Evolutionary conservation across 495 filamentous ascomycete genomes (phyloP), one percentile per base, ranked within the genome.

Genomic region (Podospora tetraspora): DNA sequence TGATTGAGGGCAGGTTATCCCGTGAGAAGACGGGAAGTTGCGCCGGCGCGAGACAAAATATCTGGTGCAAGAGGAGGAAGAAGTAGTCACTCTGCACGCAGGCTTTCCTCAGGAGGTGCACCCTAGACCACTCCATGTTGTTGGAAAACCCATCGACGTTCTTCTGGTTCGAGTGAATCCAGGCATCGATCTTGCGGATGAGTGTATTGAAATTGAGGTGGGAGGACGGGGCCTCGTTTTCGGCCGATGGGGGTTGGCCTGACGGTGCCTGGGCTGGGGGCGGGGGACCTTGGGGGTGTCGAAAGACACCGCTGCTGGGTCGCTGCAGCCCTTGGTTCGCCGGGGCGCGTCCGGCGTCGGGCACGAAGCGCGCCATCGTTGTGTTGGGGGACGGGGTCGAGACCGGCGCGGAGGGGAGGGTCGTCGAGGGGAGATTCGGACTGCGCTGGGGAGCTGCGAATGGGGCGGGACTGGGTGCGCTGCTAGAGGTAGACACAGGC

Each of bases 21-120:
- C 27, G 71, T 32, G 72, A 57, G 5, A 67, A 62, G 12, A 3
- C 27, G 61, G 9, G 24, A 64, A 8, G 56, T 61, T 25, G 27
- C 24, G n/a, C 61, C 57, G 77, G 78, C 79, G 82, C 84, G 16
- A 84, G 71, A 73, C 87, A 90, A 73, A 86, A 92, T 1, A 91
- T 66, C 68, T 92, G 90, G 77, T 94, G 91, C 6, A 92, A 73
- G 12, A 80, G 80, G 62, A 93, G 59, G 72, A 90, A 94, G 72
- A 90, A 84, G 27, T 79, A 64, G 69, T 94, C 91, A 11, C 82
- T 75, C 0, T 76, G 59, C 3, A 62, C 10, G 70, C 86, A 90
- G 0, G 90, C 90, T n/a, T 88, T 78, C 4, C 61, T 67, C 5
- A 94, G 72, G 1, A 91, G 79, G 57, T 77, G 69, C 27, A 88